Evolutionary conservation across 1,284 basidiomycete species (phyloP), one percentile per base, ranked within the genome.

Genomic region (Earliella scabrosa): DNA sequence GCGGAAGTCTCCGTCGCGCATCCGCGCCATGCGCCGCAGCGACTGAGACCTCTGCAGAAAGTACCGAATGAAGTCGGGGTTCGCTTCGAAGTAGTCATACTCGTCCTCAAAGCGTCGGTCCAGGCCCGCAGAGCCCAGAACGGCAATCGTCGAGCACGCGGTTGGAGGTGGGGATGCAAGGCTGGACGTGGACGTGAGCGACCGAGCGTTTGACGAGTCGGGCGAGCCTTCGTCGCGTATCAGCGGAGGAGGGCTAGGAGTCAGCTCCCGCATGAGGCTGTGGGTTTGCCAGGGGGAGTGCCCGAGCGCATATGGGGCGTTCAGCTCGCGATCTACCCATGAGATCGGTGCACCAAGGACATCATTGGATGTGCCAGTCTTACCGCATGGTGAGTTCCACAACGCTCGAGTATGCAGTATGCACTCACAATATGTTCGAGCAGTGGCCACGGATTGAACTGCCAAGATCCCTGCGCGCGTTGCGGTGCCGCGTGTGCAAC

Each of bases 1-100:
- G 20, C 58, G 39, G 47, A 39, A 59, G 38, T 59, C 54, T 13
- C 58, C 54, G 16, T 59, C 50, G 21, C 58, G 50, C 54, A 55
- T 50, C 18, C 56, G 53, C 20, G 50, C 53, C 18, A 55, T 43
- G 26, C 48, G 54, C 9, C 54, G 50, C 13, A 59, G 45, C 11
- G 32, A 45, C 47, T 44, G 35, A 43, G 39, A 47, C 34, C 39
- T 35, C 14, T 39, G 18, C 38, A 61, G 39, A 38, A 38, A 14
- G 23, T 35, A 43, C n/a, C 50, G 56, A 7, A 53, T 11, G 47
- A 55, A 53, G 35, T 56, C 35, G 16, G 56, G 46, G 45, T 50
- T n/a, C 5, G 50, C 56, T 26, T 56, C 56, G 0, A 50, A 50
- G 8, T 48, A 46, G 18, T 53, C 53, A 18, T 56, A 54, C 44